A percentile compares a stretch with the other conserved stretches of the same genome.
phyloP scores from a whole-genome alignment of 768 basidiomycete genomes.

The Amanita rubescens region DNA sequence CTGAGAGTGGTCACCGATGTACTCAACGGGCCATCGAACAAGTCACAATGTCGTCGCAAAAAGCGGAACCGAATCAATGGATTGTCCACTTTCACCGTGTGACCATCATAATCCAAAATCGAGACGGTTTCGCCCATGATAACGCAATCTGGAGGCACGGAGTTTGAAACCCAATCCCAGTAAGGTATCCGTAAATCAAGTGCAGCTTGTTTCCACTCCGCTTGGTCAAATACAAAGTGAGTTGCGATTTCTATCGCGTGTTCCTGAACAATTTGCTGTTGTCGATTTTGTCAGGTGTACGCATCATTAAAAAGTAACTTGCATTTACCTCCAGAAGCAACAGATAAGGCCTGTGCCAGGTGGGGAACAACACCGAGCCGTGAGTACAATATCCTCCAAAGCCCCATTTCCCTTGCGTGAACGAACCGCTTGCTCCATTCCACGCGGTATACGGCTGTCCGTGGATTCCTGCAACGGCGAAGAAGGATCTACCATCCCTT shows the following conservation, averaged over 20 bases:
- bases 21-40: constrained; percentile 23
- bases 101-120: constrained; percentile 24
- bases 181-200: constrained; percentile 33
- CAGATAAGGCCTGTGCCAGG: constrained; percentile 48
- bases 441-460: constrained; percentile 40
- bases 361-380: constrained; percentile 39
- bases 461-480: constrained; percentile 44
- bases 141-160: constrained; percentile 31
- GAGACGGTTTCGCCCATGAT: constrained; percentile 20
- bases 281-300: neutral
- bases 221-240: constrained; percentile 26
- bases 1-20: constrained; percentile 30
- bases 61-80: constrained; percentile 25
- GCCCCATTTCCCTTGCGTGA: constrained; percentile 10
- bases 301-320: neutral
- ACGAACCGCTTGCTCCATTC: constrained; percentile 29
- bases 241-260: constrained; percentile 34
- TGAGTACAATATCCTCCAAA: constrained; percentile 49
- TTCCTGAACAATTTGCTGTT: constrained; percentile 39
- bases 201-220: constrained; percentile 27
- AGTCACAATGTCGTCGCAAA: constrained; percentile 19
- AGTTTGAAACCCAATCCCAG: constrained; percentile 44
- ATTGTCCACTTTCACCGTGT: constrained; percentile 22
- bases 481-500: constrained; percentile 27
- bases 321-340: constrained; percentile 37